A percentile compares a stretch with the other conserved stretches of the same genome.
phyloP scores from a whole-genome alignment of 208 protist genomes.

The Strigomonas culicis region DNA sequence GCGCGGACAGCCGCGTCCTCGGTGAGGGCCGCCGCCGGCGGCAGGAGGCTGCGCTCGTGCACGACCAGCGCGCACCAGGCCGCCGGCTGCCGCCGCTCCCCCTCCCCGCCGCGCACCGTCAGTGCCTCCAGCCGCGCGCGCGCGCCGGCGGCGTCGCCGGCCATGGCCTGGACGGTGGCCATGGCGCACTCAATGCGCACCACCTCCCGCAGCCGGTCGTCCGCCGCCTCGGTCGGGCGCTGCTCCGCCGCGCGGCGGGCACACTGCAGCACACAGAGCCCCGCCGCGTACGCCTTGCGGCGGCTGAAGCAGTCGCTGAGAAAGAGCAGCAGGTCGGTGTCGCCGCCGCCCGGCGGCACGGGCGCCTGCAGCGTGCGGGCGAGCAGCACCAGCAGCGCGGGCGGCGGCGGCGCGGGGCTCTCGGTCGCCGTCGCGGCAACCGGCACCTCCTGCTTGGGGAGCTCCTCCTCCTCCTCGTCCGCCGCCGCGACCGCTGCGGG shows the following conservation, averaged over 20 bases:
- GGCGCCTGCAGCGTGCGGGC: neutral
- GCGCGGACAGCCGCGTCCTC: neutral
- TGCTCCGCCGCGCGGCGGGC: neutral
- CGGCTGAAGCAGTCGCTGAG: neutral
- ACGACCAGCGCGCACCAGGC: neutral
- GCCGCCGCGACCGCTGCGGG: too few relatives aligned
- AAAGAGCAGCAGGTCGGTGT: neutral
- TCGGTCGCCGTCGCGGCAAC: neutral
- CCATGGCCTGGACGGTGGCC: neutral
- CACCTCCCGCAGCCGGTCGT: neutral
- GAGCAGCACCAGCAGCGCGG: neutral
- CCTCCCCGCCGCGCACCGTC: neutral
- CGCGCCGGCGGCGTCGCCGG: neutral
- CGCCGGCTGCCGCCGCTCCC: neutral
- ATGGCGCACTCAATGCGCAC: neutral
- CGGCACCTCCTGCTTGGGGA: neutral
- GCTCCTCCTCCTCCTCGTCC: constrained; percentile 34
- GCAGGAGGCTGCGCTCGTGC: neutral
- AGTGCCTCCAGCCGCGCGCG: neutral
- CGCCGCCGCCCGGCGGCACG: neutral
- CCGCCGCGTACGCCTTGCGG: neutral
- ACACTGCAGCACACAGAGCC: neutral
- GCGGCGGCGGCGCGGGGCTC: too few relatives aligned
- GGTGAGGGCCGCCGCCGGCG: neutral
- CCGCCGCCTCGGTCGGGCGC: neutral